Percentiles rank a stretch among this genome's conserved stretches.
These are phyloP conservation scores for Yamadazyma phyllophila DNA, from an alignment of 805 yeast genomes.

Conservation along the genomic window DNA sequence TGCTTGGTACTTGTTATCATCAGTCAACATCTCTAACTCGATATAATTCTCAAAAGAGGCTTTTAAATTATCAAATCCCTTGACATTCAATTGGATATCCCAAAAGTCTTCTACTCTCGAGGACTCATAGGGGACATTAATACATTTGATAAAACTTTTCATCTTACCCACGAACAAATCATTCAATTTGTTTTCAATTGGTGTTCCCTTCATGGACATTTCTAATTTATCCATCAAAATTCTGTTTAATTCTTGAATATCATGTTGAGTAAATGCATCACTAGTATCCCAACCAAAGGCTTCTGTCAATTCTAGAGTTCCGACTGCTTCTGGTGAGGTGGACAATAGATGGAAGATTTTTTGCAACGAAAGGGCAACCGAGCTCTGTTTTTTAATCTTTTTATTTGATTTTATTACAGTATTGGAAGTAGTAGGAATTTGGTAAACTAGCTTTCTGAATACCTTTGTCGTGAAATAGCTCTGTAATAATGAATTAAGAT, in stretches of 20 bases:
- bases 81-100: slow-evolving; percentile 96
- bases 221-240: slow-evolving; percentile 94
- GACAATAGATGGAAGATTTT: slow-evolving; percentile 79
- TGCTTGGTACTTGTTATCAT: slow-evolving; percentile 95
- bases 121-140: slow-evolving; percentile 90
- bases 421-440: slow-evolving; percentile 69
- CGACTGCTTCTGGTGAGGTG: slow-evolving; percentile 71
- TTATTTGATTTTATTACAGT: slow-evolving; percentile 26
- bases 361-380: slow-evolving; percentile 84
- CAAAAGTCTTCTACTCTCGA: slow-evolving; percentile 92
- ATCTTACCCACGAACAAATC: slow-evolving; percentile 93
- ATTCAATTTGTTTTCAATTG: slow-evolving; percentile 55
- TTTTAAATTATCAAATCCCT: slow-evolving; percentile 66
- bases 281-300: slow-evolving; percentile 97
- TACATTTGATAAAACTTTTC: slow-evolving; percentile 92
- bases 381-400: slow-evolving; percentile 22
- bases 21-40: slow-evolving; percentile 84
- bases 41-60: slow-evolving; percentile 84
- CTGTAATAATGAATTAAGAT: slow-evolving; percentile 87
- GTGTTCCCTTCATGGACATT: slow-evolving; percentile 84
- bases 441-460: slow-evolving; percentile 83
- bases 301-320: slow-evolving; percentile 80
- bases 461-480: slow-evolving; percentile 81
- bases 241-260: slow-evolving; percentile 93
- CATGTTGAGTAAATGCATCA: slow-evolving; percentile 97